These are phyloP conservation scores for Exsudoporus frostii DNA, from an alignment of 768 basidiomycete genomes.

Conservation along the genomic window DNA sequence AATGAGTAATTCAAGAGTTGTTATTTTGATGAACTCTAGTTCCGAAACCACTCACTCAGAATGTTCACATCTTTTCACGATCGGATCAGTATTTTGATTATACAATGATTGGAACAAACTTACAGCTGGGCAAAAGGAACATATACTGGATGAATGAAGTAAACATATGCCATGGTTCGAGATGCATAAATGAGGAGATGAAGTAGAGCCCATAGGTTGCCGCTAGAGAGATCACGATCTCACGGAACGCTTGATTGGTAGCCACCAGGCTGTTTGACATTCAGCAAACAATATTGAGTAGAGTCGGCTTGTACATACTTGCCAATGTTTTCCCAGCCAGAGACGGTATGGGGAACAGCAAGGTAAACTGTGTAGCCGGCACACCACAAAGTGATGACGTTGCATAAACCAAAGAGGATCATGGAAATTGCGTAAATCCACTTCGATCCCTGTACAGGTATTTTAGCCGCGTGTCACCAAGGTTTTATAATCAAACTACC, in stretches of 20 bases:
- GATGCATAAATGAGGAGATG: constrained; percentile 79
- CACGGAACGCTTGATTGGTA: constrained; percentile 68
- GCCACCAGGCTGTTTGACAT: constrained; percentile 48
- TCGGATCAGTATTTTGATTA: constrained; percentile 5
- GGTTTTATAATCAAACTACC: constrained; percentile 21
- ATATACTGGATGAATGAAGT: constrained; percentile 91
- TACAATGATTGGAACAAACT: constrained; percentile 23
- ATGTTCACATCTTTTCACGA: constrained; percentile 65
- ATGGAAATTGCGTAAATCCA: constrained; percentile 79
- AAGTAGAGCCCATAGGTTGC: constrained; percentile 84
- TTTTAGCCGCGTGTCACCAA: constrained; percentile 1
- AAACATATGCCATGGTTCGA: constrained; percentile 97
- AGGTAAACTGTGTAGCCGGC: constrained; percentile 89
- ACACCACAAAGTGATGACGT: constrained; percentile 81
- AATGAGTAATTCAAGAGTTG: neutral
- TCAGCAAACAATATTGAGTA: constrained; percentile 23
- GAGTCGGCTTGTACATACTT: constrained; percentile 44
- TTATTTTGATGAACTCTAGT: neutral
- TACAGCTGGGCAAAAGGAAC: constrained; percentile 79
- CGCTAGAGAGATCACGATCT: constrained; percentile 79
- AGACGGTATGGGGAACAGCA: constrained; percentile 69
- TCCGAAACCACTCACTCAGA: constrained; percentile 46
- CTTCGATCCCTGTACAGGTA: constrained; percentile 62
- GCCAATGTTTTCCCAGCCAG: constrained; percentile 71
- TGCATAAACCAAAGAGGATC: constrained; percentile 74